Evolutionary conservation across 2,329 filamentous ascomycete genomes (phyloP).

Genomic region (Hypomyces rosellus): DNA sequence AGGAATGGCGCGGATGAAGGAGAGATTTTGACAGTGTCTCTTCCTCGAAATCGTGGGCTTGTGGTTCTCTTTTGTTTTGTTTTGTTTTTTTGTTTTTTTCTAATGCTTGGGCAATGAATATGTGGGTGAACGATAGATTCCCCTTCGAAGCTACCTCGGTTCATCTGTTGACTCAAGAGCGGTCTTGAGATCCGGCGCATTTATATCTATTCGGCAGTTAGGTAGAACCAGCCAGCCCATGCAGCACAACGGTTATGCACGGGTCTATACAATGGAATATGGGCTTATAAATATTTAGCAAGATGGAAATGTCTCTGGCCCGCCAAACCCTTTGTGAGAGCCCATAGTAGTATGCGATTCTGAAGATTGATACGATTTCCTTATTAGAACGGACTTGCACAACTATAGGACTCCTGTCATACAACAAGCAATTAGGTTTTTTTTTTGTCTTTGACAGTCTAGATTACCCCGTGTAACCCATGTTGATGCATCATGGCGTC

Average conservation of each 20-base stretch:
- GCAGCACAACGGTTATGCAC: constrained; percentile 21
- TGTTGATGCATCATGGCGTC: neutral
- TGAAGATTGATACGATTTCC: no score
- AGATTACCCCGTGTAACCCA: neutral
- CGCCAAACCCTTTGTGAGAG: neutral
- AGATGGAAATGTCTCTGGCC: neutral
- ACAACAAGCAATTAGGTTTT: no score
- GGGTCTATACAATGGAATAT: constrained; percentile 6
- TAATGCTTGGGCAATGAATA: constrained; percentile 4
- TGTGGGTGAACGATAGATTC: constrained; percentile 17
- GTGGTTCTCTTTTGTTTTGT: neutral
- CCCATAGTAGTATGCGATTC: no score
- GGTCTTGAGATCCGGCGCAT: constrained; percentile 12
- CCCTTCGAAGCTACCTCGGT: constrained; percentile 12
- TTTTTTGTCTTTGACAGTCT: no score
- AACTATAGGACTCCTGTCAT: no score
- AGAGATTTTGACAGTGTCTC: neutral
- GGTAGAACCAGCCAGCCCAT: constrained; percentile 11
- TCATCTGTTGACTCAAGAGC: constrained; percentile 16
- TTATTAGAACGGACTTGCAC: no score
- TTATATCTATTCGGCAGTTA: constrained; percentile 5
- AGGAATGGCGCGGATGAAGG: neutral
- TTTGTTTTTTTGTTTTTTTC: constrained; percentile 1
- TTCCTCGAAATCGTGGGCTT: neutral
- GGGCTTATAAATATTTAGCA: constrained; percentile 6